Evolutionary conservation across 768 basidiomycete species (phyloP), one percentile per base, ranked within the genome.

Genomic region (Boletus tylopilopsis): DNA sequence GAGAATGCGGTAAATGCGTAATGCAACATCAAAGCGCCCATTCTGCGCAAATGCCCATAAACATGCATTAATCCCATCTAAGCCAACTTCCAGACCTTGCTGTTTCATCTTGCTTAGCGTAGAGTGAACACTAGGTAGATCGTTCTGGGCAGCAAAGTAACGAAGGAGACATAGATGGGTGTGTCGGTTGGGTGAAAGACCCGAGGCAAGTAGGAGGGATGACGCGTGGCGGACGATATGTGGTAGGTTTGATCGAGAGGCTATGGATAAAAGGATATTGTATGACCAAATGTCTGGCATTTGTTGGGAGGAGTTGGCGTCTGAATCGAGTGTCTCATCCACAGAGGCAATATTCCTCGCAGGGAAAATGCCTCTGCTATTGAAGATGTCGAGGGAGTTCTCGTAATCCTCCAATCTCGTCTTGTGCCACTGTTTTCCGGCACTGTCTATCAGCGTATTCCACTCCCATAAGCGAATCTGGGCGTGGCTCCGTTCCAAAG

Each of bases 391-490:
- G 50, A 89, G 68, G 16, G 86, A 76, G 24, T 73, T 71, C 49
- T 76, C 73, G 67, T 84, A 85, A 53, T 88, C 82, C 50, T 76
- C 76, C 42, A 71, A 52, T 23, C 71, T 67, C 35, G 80, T 78
- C 62, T 76, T 81, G 49, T 86, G 76, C 70, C 76, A 81, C 4
- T 86, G 85, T 51, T 76, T 78, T 15, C 82, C 87, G 1, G 84
- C 81, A 60, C 73, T 75, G 56, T 85, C 76, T 51, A 91, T 78
- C 38, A 92, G 73, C 8, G 79, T 71, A 61, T 90, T 91, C 86
- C 89, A 91, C 63, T 90, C 80, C 74, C 80, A 81, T n/a, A 70
- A 57, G 54, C 78, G 71, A 27, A 89, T 64, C 11, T 47, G 68
- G 21, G 81, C 84, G 12, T 80, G 82, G n/a, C 69, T 71, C 19